Percentiles rank a stretch among this genome's conserved stretches.
phyloP scores from a whole-genome alignment of 2,329 filamentous ascomycete genomes.

The Fusarium kyushuense region DNA sequence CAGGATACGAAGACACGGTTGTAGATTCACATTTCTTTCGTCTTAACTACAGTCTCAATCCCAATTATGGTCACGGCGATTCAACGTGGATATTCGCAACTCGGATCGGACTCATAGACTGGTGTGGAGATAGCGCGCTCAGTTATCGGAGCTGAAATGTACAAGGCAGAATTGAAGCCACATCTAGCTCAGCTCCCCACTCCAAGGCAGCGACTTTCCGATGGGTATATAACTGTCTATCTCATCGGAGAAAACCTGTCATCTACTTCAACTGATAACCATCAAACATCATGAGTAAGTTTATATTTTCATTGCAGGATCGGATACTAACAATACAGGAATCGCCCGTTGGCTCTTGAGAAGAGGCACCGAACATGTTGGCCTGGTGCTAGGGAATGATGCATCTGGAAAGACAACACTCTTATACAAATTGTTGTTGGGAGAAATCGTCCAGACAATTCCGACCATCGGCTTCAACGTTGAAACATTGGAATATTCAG shows the following conservation, averaged over 20 bases:
- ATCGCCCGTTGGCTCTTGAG: slow-evolving; percentile 44
- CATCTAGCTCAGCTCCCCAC: slow-evolving; percentile 42
- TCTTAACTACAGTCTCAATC: neutral
- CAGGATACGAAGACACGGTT: neutral
- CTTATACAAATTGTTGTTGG: slow-evolving; percentile 85
- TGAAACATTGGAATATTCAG: slow-evolving; percentile 70
- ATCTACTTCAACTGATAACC: neutral
- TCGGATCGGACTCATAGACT: neutral
- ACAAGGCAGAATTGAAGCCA: slow-evolving; percentile 40
- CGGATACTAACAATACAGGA: slow-evolving; percentile 21
- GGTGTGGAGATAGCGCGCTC: neutral
- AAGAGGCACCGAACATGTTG: slow-evolving; percentile 33
- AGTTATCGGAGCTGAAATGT: slow-evolving; percentile 5
- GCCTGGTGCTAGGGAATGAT: slow-evolving; percentile 44
- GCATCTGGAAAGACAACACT: slow-evolving; percentile 78
- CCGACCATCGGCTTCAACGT: slow-evolving; percentile 97
- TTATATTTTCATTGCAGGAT: neutral
- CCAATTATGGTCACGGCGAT: neutral
- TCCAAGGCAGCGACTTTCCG: slow-evolving; percentile 39
- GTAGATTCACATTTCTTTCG: neutral
- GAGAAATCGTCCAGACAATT: slow-evolving; percentile 92
- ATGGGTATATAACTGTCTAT: neutral
- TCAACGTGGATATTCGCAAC: neutral
- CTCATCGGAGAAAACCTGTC: neutral
- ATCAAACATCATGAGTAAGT: slow-evolving; percentile 39